A percentile compares a stretch with the other conserved stretches of the same genome.
Conservation (phyloP, 768 basidiomycete genomes). For the Sistotremastrum suecicum region DNA sequence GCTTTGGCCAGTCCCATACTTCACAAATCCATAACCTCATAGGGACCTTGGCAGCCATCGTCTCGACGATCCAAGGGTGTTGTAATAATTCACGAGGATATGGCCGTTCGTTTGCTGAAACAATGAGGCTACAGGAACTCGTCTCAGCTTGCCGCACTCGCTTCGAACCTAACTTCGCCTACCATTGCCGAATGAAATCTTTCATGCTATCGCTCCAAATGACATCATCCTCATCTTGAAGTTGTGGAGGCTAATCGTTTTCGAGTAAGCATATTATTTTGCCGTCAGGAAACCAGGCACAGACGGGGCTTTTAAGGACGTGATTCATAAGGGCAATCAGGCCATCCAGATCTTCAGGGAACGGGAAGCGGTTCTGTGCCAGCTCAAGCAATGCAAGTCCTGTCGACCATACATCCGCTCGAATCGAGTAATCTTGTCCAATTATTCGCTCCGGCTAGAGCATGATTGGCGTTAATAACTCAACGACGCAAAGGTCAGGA, state of each 20-base stretch:
- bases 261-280: conserved; percentile 4
- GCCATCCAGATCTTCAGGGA: conserved; percentile 69
- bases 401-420: conserved; percentile 96
- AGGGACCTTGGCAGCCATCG: conserved; percentile 71
- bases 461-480: background rate
- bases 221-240: conserved; percentile 56
- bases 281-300: conserved; percentile 9
- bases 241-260: conserved; percentile 50
- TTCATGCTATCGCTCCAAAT: conserved; percentile 78
- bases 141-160: conserved; percentile 1
- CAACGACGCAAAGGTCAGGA: background rate
- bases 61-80: conserved; percentile 70
- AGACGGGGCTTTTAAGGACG: conserved; percentile 67
- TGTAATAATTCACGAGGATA: conserved; percentile 69
- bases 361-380: conserved; percentile 89
- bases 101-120: conserved; percentile 55
- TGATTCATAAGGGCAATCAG: conserved; percentile 92
- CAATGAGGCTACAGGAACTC: conserved; percentile 40
- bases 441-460: conserved; percentile 83
- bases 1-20: conserved; percentile 67
- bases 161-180: conserved; percentile 17
- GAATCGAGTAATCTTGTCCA: conserved; percentile 84
- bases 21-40: conserved; percentile 84
- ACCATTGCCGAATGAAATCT: conserved; percentile 81
- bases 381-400: conserved; percentile 91